Percentiles rank a stretch among this genome's conserved stretches.
These are phyloP conservation scores for Terfezia boudieri DNA, from an alignment of 495 filamentous ascomycete species.

Conservation along the genomic window DNA sequence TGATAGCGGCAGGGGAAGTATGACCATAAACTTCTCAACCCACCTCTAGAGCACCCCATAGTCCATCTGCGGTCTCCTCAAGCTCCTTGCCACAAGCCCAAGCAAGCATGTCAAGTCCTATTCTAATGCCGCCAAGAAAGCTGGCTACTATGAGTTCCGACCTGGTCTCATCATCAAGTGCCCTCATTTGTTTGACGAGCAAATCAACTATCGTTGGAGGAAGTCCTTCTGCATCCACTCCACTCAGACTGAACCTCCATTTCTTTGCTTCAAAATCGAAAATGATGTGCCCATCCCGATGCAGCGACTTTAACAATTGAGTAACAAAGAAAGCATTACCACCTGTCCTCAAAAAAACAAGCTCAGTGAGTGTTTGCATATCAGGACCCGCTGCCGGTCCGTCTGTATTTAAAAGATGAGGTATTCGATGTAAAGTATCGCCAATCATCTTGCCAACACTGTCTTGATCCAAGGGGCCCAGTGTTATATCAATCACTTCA, in stretches of 20 bases:
- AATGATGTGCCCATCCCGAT: slow-evolving; percentile 14
- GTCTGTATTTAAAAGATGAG: background rate
- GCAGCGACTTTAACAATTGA: slow-evolving; percentile 16
- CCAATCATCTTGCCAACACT: slow-evolving; percentile 17
- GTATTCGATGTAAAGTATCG: slow-evolving; percentile 14
- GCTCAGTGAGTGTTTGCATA: slow-evolving; percentile 17
- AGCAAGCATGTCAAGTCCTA: slow-evolving; percentile 12
- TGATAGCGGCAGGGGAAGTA: background rate
- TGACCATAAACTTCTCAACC: background rate
- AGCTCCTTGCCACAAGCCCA: slow-evolving; percentile 15
- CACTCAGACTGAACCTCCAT: slow-evolving; percentile 19
- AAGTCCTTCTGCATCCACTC: slow-evolving; percentile 14
- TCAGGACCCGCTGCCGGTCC: slow-evolving; percentile 13
- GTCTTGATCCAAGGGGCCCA: slow-evolving; percentile 14
- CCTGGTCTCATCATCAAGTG: slow-evolving; percentile 12
- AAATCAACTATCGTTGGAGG: slow-evolving; percentile 18
- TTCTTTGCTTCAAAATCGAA: slow-evolving; percentile 17
- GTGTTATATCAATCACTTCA: slow-evolving; percentile 15
- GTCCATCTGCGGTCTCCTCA: slow-evolving; percentile 14
- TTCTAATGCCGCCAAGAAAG: slow-evolving; percentile 16
- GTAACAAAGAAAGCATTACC: slow-evolving; percentile 19
- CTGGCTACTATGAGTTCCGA: slow-evolving; percentile 17
- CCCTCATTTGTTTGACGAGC: slow-evolving; percentile 18
- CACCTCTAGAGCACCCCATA: slow-evolving; percentile 18
- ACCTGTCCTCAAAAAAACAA: slow-evolving; percentile 17